A percentile compares a stretch with the other conserved stretches of the same genome.
Conservation (phyloP, 2,329 filamentous ascomycete genomes). For the Stenocarpella maydis region DNA sequence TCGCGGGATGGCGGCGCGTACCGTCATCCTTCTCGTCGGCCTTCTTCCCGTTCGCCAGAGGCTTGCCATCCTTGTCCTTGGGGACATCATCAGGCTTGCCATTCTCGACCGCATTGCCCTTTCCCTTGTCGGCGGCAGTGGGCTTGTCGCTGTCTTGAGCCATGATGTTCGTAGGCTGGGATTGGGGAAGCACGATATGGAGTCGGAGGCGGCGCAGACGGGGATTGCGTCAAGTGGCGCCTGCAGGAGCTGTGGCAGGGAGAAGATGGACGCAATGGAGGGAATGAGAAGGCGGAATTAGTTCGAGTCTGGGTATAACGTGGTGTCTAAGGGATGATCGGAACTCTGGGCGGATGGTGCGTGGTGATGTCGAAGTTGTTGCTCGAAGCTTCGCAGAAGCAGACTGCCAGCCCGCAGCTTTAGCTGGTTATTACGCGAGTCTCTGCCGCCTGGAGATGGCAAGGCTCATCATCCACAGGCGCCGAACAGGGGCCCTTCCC, state of each 20-base stretch:
- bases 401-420: constrained; percentile 34
- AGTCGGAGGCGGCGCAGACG: constrained; percentile 29
- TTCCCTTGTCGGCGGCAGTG: constrained; percentile 90
- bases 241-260: constrained; percentile 37
- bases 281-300: neutral
- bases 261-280: neutral
- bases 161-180: constrained; percentile 61
- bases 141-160: constrained; percentile 91
- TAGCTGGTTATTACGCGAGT: constrained; percentile 45
- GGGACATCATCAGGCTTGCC: constrained; percentile 62
- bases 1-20: constrained; percentile 44
- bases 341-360: constrained; percentile 16
- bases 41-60: constrained; percentile 77
- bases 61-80: constrained; percentile 76
- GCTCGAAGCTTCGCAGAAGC: constrained; percentile 35
- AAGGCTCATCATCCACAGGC: constrained; percentile 26
- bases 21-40: constrained; percentile 70
- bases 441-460: constrained; percentile 46
- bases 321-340: constrained; percentile 19
- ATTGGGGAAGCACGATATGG: constrained; percentile 4
- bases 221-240: constrained; percentile 39
- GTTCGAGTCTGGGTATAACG: constrained; percentile 21
- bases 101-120: constrained; percentile 85
- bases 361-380: constrained; percentile 35
- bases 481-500: constrained; percentile 24